Percentiles rank a stretch among this genome's conserved stretches.
phyloP scores from a whole-genome alignment of 495 filamentous ascomycete genomes.

The Penicillium riverlandense region DNA sequence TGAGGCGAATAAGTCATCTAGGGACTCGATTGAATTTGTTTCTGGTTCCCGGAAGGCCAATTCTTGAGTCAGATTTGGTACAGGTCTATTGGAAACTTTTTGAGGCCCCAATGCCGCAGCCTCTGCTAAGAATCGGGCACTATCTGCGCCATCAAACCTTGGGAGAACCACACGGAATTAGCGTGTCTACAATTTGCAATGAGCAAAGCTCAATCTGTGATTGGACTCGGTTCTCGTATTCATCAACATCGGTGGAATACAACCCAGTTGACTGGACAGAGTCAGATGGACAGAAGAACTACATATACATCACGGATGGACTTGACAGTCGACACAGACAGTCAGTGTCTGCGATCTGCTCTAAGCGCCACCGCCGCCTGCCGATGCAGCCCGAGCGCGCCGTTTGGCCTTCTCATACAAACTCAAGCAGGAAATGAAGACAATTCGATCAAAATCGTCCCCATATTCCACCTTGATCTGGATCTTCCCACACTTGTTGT shows the following conservation, averaged over 20 bases:
- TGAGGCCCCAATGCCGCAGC: no score
- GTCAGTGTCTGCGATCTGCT: background rate
- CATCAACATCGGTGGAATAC: no score
- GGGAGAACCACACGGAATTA: conserved; percentile 1
- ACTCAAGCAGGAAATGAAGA: conserved; percentile 14
- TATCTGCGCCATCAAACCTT: background rate
- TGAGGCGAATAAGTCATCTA: conserved; percentile 46
- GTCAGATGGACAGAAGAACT: no score
- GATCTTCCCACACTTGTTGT: conserved; percentile 11
- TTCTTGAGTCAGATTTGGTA: background rate
- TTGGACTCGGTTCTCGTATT: no score
- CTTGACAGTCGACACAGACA: background rate
- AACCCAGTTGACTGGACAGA: no score
- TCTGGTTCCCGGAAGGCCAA: conserved; percentile 19
- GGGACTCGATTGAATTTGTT: conserved; percentile 75
- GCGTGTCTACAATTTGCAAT: background rate
- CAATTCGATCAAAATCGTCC: conserved; percentile 15
- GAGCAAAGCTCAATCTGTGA: background rate
- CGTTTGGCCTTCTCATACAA: conserved; percentile 13
- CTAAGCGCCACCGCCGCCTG: conserved; percentile 8
- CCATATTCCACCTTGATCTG: conserved; percentile 19
- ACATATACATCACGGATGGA: background rate
- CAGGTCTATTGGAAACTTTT: conserved; percentile 1
- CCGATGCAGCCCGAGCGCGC: conserved; percentile 2
- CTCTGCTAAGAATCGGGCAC: no score